These are phyloP conservation scores for Fraxinus greggii DNA, from an alignment of 305 asterid species.

Conservation along the genomic window DNA sequence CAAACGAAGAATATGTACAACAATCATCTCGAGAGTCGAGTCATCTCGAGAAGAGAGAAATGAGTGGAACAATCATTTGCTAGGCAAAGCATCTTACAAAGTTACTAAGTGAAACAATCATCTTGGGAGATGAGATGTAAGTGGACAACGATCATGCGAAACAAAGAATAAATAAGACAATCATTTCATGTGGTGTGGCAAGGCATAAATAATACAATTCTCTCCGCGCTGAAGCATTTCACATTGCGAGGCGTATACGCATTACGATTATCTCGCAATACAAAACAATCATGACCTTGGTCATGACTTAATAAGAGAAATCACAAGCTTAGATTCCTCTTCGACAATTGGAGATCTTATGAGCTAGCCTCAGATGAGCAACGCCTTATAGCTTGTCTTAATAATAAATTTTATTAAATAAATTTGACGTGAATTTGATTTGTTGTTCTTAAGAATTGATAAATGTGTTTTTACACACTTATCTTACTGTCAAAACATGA, in stretches of 20 bases:
- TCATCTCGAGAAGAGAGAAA: background rate
- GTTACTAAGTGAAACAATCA: background rate
- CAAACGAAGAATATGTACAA: background rate
- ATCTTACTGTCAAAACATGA: too few relatives aligned
- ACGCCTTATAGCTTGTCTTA: background rate
- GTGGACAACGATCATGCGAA: background rate
- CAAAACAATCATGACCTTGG: background rate
- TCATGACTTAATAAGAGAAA: background rate
- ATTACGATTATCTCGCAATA: too few relatives aligned
- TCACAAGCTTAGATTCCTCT: background rate
- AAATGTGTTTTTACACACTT: too few relatives aligned
- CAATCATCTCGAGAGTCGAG: background rate
- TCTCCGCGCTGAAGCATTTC: too few relatives aligned
- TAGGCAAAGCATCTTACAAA: background rate
- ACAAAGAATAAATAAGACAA: background rate
- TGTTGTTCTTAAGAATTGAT: background rate
- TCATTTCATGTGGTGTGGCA: too few relatives aligned
- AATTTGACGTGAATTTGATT: background rate
- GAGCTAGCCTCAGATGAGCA: background rate
- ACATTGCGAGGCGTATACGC: too few relatives aligned
- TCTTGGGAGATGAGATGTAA: background rate
- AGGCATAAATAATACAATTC: too few relatives aligned
- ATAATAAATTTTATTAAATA: too few relatives aligned
- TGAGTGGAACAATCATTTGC: background rate
- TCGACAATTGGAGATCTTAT: background rate